phyloP scores from a whole-genome alignment of 345 rosid genomes.

The Lepidium didymum region DNA sequence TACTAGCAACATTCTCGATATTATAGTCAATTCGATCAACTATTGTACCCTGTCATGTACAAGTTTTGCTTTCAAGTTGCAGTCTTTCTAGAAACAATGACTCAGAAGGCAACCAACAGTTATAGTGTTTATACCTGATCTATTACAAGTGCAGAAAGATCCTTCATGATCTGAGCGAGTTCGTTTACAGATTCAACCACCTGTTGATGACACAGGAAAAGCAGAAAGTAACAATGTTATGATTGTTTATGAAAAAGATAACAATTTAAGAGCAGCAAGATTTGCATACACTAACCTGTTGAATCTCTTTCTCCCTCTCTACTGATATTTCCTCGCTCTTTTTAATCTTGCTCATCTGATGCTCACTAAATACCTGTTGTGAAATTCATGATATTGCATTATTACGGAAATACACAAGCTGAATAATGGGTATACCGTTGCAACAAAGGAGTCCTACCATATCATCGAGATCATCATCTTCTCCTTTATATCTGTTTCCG shows the following conservation, averaged over 20 bases:
- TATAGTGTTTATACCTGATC: constrained; percentile 62
- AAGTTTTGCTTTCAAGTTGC: not conserved
- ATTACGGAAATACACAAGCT: not conserved
- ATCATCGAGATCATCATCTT: constrained; percentile 74
- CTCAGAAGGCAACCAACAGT: not conserved
- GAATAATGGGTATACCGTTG: not conserved
- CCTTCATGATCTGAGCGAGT: constrained; percentile 98
- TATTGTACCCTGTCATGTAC: constrained; percentile 71
- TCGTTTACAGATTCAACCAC: constrained; percentile 95
- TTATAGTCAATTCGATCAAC: constrained; percentile 96
- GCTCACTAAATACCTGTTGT: constrained; percentile 64
- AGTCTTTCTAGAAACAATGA: not conserved
- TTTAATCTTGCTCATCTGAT: constrained; percentile 78
- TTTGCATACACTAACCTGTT: constrained; percentile 50
- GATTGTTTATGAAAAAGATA: not conserved
- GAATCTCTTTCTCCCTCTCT: constrained; percentile 97
- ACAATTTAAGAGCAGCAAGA: not conserved
- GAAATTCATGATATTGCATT: not conserved
- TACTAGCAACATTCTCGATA: constrained; percentile 78
- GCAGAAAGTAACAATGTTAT: not conserved
- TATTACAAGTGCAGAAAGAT: constrained; percentile 89
- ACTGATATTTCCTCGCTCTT: constrained; percentile 64
- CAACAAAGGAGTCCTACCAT: constrained; percentile 39
- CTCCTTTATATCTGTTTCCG: constrained; percentile 51
- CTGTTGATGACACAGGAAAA: constrained; percentile 29